Evolutionary conservation across 1,284 basidiomycete species (phyloP).

Genomic region (Wolfiporia cocos): DNA sequence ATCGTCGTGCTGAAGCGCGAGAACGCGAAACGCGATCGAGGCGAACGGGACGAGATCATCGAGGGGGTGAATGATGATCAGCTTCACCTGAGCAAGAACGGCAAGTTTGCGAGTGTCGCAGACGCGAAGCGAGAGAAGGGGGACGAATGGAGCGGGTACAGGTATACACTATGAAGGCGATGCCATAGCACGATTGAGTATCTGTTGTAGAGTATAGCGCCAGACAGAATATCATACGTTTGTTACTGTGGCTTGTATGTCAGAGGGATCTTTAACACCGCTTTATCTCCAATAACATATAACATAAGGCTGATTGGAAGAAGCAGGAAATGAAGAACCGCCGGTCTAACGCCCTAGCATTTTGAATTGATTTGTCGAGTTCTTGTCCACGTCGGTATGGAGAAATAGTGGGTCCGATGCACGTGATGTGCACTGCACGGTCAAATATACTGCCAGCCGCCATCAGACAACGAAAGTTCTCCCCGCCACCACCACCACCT

Average conservation of each 20-base stretch:
- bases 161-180: conserved; percentile 25
- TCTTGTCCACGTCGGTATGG: background rate
- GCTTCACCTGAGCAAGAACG: conserved; percentile 25
- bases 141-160: conserved; percentile 33
- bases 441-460: conserved; percentile 5
- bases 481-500: background rate
- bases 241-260: too few relatives aligned
- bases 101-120: conserved; percentile 26
- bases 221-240: background rate
- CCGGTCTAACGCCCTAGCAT: background rate
- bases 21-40: conserved; percentile 37
- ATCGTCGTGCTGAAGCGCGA: conserved; percentile 32
- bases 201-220: background rate
- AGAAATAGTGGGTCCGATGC: background rate
- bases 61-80: conserved; percentile 24
- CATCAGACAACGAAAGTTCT: conserved; percentile 1
- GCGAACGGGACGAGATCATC: conserved; percentile 44
- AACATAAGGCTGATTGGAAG: too few relatives aligned
- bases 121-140: conserved; percentile 34
- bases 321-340: too few relatives aligned
- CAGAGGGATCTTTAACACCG: too few relatives aligned
- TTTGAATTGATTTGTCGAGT: too few relatives aligned
- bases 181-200: background rate
- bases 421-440: conserved; percentile 4
- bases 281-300: too few relatives aligned